Conservation (phyloP, 2,329 filamentous ascomycete genomes). For the Epichloe sylvatica region DNA sequence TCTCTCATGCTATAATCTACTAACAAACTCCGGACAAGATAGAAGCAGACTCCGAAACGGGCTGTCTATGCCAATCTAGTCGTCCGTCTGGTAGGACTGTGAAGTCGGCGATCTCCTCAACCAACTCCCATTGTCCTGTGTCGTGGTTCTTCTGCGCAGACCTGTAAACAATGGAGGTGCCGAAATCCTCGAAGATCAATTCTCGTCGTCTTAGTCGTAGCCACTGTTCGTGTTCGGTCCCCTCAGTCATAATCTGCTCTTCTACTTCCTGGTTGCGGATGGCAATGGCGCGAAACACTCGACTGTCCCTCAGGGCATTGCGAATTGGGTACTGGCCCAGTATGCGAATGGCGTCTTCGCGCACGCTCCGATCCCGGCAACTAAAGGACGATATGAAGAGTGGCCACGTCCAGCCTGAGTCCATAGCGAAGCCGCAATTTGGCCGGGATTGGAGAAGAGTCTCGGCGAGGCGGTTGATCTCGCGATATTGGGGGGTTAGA, state of each 20-base stretch:
- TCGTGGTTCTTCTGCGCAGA: conserved; percentile 18
- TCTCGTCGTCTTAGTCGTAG: conserved; percentile 23
- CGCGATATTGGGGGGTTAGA: conserved; percentile 29
- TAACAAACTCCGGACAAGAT: conserved; percentile 17
- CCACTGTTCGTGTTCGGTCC: conserved; percentile 24
- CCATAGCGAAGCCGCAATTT: conserved; percentile 30
- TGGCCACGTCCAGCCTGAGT: conserved; percentile 32
- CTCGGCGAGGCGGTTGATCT: conserved; percentile 26
- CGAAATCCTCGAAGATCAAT: conserved; percentile 25
- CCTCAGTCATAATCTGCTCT: conserved; percentile 17
- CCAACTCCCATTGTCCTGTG: conserved; percentile 22
- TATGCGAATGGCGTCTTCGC: conserved; percentile 27
- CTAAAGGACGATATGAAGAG: conserved; percentile 27
- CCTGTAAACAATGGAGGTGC: conserved; percentile 23
- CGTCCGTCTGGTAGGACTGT: conserved; percentile 16
- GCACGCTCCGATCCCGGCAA: conserved; percentile 25
- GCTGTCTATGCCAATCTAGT: conserved; percentile 22
- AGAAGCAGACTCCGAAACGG: conserved; percentile 21
- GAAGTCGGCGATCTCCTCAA: conserved; percentile 24
- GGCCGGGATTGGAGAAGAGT: conserved; percentile 22
- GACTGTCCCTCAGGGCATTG: conserved; percentile 30
- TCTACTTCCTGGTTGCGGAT: conserved; percentile 25
- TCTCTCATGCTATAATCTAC: neutral
- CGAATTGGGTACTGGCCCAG: conserved; percentile 26
- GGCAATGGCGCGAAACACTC: conserved; percentile 25